Conservation (phyloP, 148 eudicot genomes). For the Linanthus parryae region DNA sequence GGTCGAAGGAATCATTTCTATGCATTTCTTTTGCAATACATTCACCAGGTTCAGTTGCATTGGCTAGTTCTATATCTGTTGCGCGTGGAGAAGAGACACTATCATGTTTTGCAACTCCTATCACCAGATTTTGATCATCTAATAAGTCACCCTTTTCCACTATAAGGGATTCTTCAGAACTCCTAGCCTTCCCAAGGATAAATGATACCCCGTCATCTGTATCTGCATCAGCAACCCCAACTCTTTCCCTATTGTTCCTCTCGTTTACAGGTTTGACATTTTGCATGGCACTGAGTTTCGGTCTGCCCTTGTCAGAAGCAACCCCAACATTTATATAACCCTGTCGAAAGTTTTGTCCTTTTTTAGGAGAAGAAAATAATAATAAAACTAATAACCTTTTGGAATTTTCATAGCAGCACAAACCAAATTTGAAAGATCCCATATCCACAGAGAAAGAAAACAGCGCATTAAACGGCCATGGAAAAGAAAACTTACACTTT, state of each 20-base stretch:
- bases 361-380: conserved; percentile 9
- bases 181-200: conserved; percentile 57
- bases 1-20: conserved; percentile 22
- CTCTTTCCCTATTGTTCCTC: conserved; percentile 39
- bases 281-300: conserved; percentile 38
- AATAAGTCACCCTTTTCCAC: conserved; percentile 23
- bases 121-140: conserved; percentile 27
- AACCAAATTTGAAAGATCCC: not conserved
- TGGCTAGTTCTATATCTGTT: conserved; percentile 25
- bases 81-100: conserved; percentile 13
- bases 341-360: conserved; percentile 50
- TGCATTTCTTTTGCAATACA: conserved; percentile 20
- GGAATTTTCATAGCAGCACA: not conserved
- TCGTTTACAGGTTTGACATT: conserved; percentile 57
- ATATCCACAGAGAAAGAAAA: not conserved
- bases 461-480: not conserved
- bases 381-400: not conserved
- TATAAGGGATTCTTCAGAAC: conserved; percentile 21
- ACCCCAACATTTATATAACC: conserved; percentile 91
- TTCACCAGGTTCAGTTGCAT: conserved; percentile 24
- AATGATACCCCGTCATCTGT: conserved; percentile 77
- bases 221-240: conserved; percentile 48
- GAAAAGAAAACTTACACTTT: conserved; percentile 67
- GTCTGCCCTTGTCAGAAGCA: conserved; percentile 63
- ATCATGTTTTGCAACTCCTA: conserved; percentile 17